Base-by-base conservation (phyloP, 148 eudicot species). In the Vaccinium macrocarpon region DNA sequence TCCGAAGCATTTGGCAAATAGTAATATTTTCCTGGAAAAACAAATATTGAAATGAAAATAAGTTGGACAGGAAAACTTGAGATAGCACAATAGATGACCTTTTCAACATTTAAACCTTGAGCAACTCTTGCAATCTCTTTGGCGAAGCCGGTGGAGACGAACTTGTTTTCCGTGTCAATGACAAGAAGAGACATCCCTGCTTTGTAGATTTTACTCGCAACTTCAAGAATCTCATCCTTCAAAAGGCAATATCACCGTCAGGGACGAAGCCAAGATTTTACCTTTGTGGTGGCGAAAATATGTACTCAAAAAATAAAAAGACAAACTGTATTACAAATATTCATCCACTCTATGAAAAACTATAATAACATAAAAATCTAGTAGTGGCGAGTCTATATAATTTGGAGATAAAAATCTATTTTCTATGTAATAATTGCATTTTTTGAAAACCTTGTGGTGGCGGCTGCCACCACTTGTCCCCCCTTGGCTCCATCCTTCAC, bases 1-100 rank as follows among this genome's bases (percentile, higher is more conserved):
- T 97, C 99, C 4, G 99, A 97, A 51, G 99, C 99, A 92, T 97
- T 97, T 16, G 99, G 99, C 94, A 97, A 86, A 80, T 97, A 97
- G 83, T 97, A 97, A 86, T 97, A 97, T 84, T 97, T 97, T 86
- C 99, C 99, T 97, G 98, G 27, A 38, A 78, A 82, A 59, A 38
- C n/a, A 29, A n/a, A 48, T 19, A 68, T 73, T 49, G 49, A 19
- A 14, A 46, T n/a, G 21, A 53, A 68, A 71, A 82, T 51, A 52
- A 62, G 23, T 52, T 82, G 87, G 38, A 81, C n/a, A 25, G 13
- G 16, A 53, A 23, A 79, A 56, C 62, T 64, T 13, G 61, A 38
- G 72, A 29, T 64, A 59, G 52, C 66, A 79, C 14, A 35, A 42
- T 9, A 11, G 74, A 51, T 15, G 52, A 66, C 53, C 19, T 51